phyloP scores from a whole-genome alignment of 2,329 filamentous ascomycete species.

The Colletotrichum euphorbiae region DNA sequence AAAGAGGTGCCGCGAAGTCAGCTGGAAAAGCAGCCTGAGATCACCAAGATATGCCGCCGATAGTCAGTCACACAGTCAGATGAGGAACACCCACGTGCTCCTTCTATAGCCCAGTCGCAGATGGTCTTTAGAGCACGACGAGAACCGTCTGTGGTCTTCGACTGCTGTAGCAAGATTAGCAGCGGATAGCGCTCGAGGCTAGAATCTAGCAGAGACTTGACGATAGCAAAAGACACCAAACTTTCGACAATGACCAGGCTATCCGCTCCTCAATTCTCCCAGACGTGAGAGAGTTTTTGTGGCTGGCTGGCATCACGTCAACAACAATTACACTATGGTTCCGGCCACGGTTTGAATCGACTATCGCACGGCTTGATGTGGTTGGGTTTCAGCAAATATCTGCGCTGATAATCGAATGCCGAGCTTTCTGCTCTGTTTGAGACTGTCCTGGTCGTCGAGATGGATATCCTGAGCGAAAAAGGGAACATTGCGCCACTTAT shows the following conservation, averaged over 20 bases:
- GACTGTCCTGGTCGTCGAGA: background rate
- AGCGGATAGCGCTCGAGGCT: slow-evolving; percentile 71
- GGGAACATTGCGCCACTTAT: background rate
- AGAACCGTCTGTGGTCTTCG: slow-evolving; percentile 54
- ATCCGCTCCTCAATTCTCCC: slow-evolving; percentile 55
- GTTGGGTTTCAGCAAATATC: background rate
- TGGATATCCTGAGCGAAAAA: background rate
- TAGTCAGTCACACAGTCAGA: slow-evolving; percentile 41
- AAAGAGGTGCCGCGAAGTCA: slow-evolving; percentile 36
- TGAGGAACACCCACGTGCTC: slow-evolving; percentile 44
- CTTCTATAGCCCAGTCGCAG: slow-evolving; percentile 60
- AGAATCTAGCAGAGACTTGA: slow-evolving; percentile 76
- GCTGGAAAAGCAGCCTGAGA: slow-evolving; percentile 40
- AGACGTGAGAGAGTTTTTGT: slow-evolving; percentile 47
- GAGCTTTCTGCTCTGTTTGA: slow-evolving; percentile 3
- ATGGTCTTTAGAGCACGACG: slow-evolving; percentile 57
- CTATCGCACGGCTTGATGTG: slow-evolving; percentile 24
- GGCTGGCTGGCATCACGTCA: slow-evolving; percentile 42
- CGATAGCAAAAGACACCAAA: slow-evolving; percentile 75
- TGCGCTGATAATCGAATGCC: background rate
- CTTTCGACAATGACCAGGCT: slow-evolving; percentile 59
- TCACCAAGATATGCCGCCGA: slow-evolving; percentile 39
- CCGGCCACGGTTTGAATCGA: slow-evolving; percentile 5
- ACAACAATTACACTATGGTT: slow-evolving; percentile 28
- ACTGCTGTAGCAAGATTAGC: slow-evolving; percentile 66